Base-by-base conservation (phyloP, 148 eudicot species). In the Chenopodium quinoa region DNA sequence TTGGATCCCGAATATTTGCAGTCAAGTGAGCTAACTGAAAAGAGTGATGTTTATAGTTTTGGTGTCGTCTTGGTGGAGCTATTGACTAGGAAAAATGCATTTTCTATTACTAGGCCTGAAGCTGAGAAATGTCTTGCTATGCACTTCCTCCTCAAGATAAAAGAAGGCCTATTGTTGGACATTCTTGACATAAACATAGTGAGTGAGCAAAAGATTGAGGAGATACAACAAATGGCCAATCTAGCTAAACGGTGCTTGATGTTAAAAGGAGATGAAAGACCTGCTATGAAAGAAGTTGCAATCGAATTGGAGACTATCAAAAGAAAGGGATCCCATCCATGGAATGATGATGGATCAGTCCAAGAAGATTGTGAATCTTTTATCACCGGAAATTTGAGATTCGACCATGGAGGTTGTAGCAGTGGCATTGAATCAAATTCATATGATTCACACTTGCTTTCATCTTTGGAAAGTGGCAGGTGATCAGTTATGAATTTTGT, bases 1-100 rank as follows among this genome's bases (percentile, higher is more conserved):
- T 29, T 78, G 22, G 81, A 78, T 16, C 81, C 81, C 1, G 81
- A 78, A 22, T 78, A 78, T 58, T 3, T 78, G 29, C 81, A 78
- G 46, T 68, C 81, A 9, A 52, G 63, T 52, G 81, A 78, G 19
- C 29, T 78, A 25, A 78, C 73, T 31, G 46, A 27, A n/a, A 78
- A 78, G 48, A 78, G 81, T 19, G 81, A 78, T 68, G 81, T 37
- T 37, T 37, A 37, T 37, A 37, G 44, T 37, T 37, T 37, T 37
- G 44, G 44, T 37, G 44, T 37, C 22, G 81, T 78, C 7, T 23
- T 78, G 1, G 64, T 66, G 19, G 74, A 78, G 46, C 64, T 78
- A 25, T 50, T 78, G 47, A 78, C 81, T 48, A 11, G 81, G 48
- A 19, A 19, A 63, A 63, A 63, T 17, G 66, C 66, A 63, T 17